phyloP scores from a whole-genome alignment of 495 filamentous ascomycete species.

The Neohortaea acidophila region DNA sequence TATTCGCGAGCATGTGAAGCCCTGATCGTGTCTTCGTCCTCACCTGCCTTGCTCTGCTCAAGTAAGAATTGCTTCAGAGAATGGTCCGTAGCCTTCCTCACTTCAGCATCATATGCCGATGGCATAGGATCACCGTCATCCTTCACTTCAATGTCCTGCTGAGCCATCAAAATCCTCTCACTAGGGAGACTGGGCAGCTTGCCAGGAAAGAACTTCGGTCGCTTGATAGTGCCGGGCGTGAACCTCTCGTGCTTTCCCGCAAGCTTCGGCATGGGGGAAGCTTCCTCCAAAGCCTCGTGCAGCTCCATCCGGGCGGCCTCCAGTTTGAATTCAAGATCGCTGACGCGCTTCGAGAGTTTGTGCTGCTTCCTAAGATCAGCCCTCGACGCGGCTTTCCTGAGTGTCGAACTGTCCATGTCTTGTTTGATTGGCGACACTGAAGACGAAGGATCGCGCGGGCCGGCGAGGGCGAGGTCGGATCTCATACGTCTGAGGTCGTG shows the following conservation, averaged over 20 bases:
- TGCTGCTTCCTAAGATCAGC: conserved; percentile 47
- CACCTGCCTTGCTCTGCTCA: conserved; percentile 4
- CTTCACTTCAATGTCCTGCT: conserved; percentile 7
- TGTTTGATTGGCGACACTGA: conserved; percentile 17
- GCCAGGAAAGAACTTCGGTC: conserved; percentile 38
- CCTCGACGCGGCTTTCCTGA: conserved; percentile 40
- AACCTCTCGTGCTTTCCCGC: conserved; percentile 16
- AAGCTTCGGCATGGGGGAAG: conserved; percentile 24
- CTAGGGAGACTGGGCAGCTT: conserved; percentile 44
- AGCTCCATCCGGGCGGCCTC: conserved; percentile 43
- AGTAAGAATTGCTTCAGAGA: too few relatives aligned
- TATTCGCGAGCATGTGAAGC: conserved; percentile 3
- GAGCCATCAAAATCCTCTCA: conserved; percentile 34
- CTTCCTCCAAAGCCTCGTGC: conserved; percentile 33
- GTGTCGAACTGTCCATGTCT: conserved; percentile 13
- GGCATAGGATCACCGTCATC: conserved; percentile 1
- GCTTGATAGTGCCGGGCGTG: conserved; percentile 23
- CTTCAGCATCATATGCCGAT: neutral
- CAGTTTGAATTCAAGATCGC: conserved; percentile 49
- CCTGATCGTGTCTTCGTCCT: conserved; percentile 8
- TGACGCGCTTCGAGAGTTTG: conserved; percentile 49
- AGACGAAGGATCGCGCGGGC: conserved; percentile 20
- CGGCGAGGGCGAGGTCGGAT: conserved; percentile 20
- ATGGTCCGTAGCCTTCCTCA: neutral
- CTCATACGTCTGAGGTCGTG: conserved; percentile 25